Evolutionary conservation across 495 filamentous ascomycete species (phyloP).

Genomic region (Chaetomidium leptoderma): DNA sequence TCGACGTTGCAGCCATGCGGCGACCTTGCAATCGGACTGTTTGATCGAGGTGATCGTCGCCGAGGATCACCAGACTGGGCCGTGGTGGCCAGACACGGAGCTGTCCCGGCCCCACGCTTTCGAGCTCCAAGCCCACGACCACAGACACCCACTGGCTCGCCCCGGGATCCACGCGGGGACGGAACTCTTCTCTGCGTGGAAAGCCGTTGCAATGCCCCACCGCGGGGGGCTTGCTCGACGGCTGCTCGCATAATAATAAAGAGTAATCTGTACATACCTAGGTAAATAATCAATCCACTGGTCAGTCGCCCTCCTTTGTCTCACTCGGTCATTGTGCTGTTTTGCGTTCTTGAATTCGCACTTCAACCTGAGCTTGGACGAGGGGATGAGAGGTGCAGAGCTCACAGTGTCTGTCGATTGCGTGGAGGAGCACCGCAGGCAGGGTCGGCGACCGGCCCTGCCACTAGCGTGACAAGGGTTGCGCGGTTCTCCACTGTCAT

Average conservation of each 20-base stretch:
- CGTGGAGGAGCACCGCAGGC: background rate
- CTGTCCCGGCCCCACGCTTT: too few species aligned
- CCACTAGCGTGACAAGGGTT: background rate
- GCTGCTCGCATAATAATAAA: too few species aligned
- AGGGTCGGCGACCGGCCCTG: background rate
- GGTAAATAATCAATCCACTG: background rate
- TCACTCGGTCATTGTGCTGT: background rate
- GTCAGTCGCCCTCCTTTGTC: background rate
- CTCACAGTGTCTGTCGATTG: background rate
- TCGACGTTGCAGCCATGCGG: too few species aligned
- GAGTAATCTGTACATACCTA: background rate
- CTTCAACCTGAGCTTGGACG: background rate
- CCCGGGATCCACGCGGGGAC: too few species aligned
- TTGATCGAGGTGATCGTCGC: constrained; percentile 11
- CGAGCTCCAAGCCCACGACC: background rate
- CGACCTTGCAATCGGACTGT: too few species aligned
- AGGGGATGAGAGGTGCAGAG: background rate
- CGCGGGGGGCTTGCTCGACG: too few species aligned
- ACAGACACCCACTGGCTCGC: too few species aligned
- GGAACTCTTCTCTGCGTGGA: too few species aligned
- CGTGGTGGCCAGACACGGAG: background rate
- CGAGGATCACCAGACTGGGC: background rate
- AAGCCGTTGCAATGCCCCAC: too few species aligned
- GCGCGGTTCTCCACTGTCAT: background rate
- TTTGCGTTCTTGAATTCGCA: too few species aligned